Percentiles rank a stretch among this genome's conserved stretches.
Evolutionary conservation across 768 basidiomycete species (phyloP).

Genomic region (Gymnopilus junonius): DNA sequence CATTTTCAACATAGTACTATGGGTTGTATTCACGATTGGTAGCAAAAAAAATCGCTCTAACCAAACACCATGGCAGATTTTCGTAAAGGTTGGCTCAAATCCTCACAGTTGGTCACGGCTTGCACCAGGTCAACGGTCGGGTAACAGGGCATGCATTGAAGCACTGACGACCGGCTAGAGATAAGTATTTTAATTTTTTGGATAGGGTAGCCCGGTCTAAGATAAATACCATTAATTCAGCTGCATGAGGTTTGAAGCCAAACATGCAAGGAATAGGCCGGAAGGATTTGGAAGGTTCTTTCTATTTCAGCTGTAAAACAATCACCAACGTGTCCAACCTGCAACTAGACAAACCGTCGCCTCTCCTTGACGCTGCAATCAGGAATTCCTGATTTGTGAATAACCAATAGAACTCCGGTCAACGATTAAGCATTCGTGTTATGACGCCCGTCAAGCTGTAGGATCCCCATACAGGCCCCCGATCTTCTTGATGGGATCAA

Average conservation of each 20-base stretch:
- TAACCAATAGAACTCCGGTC: background rate
- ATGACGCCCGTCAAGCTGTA: background rate
- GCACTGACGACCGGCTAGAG: background rate
- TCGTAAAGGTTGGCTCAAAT: background rate
- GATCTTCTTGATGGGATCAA: background rate
- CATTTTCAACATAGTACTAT: background rate
- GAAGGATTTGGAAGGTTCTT: too few species aligned
- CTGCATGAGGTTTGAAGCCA: too few species aligned
- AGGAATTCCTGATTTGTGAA: background rate
- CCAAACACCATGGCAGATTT: background rate
- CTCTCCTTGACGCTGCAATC: too few species aligned
- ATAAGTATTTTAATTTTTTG: background rate
- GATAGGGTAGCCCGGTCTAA: too few species aligned
- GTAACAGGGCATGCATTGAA: background rate
- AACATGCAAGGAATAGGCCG: too few species aligned
- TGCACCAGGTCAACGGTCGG: background rate
- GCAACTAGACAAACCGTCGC: too few species aligned
- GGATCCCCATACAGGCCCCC: background rate
- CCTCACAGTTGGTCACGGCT: background rate
- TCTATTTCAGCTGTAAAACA: too few species aligned
- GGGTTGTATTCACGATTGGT: constrained; percentile 14
- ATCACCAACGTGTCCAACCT: too few species aligned
- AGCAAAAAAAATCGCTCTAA: too few species aligned
- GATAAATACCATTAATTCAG: too few species aligned
- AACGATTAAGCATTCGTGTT: background rate